Conservation (phyloP, 768 basidiomycete genomes). For the Symmetrospora coprosmae region DNA sequence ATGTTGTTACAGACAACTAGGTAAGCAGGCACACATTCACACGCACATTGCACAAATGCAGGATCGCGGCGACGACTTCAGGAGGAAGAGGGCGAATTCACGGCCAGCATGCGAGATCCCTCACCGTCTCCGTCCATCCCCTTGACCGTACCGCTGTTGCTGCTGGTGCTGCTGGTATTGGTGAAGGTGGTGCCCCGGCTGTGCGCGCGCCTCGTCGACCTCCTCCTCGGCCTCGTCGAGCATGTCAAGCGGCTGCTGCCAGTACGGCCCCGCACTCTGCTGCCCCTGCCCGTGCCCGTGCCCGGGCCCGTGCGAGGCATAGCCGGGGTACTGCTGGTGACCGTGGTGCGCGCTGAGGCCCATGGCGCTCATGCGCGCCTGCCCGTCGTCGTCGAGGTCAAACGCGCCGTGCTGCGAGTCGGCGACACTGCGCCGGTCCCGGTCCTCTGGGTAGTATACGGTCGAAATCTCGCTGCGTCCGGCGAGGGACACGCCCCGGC, state of each 20-base stretch:
- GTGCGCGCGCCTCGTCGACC: not conserved
- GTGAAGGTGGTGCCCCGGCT: not conserved
- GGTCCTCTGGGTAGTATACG: constrained; percentile 1
- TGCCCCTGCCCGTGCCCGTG: not conserved
- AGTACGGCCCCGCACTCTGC: not conserved
- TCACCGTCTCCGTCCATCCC: no score
- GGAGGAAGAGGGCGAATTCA: no score
- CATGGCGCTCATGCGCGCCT: not conserved
- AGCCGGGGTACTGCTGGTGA: not conserved
- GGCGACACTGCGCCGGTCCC: constrained; percentile 1
- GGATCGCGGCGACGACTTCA: no score
- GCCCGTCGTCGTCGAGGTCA: constrained; percentile 14
- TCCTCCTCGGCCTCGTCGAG: constrained; percentile 8
- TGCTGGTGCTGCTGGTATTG: not conserved
- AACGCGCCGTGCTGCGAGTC: constrained; percentile 16
- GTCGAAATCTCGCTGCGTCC: constrained; percentile 19
- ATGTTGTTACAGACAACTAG: no score
- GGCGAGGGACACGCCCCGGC: not conserved
- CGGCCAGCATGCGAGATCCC: no score
- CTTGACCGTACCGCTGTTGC: not conserved
- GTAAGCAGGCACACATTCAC: no score
- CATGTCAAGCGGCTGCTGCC: not conserved
- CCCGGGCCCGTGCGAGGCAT: not conserved
- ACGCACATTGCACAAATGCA: no score
- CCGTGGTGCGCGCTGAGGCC: not conserved